These are phyloP conservation scores for Cladosporium colombiae DNA, from an alignment of 2,329 filamentous ascomycete species.

Conservation along the genomic window DNA sequence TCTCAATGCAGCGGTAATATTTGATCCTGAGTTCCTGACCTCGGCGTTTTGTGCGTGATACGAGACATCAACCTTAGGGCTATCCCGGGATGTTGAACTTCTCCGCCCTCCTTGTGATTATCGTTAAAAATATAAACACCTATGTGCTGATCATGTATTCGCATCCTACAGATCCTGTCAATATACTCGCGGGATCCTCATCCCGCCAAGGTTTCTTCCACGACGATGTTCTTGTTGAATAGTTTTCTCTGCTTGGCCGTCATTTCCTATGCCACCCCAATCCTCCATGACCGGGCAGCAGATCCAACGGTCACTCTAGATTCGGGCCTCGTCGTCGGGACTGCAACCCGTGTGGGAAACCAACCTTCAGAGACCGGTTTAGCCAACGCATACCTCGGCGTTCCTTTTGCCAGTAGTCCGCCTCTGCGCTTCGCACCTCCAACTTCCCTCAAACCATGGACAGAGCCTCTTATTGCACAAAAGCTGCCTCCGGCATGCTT, in stretches of 20 bases:
- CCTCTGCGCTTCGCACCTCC: conserved; percentile 21
- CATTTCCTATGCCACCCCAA: not conserved
- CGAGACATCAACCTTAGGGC: not conserved
- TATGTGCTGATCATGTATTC: not conserved
- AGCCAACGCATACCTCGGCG: conserved; percentile 27
- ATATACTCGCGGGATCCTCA: too few relatives aligned
- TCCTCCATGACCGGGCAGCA: not conserved
- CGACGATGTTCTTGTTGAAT: not conserved
- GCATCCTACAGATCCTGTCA: not conserved
- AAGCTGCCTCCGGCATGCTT: not conserved
- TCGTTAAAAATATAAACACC: not conserved
- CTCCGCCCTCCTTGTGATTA: not conserved
- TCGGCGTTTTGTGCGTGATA: not conserved
- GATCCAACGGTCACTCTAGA: not conserved
- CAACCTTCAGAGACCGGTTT: not conserved
- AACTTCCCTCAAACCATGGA: not conserved
- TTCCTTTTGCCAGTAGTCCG: conserved; percentile 40
- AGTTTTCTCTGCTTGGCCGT: not conserved
- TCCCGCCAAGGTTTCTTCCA: not conserved
- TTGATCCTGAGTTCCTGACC: not conserved
- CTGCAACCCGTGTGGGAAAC: not conserved
- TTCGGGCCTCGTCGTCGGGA: not conserved
- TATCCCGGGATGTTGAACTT: not conserved
- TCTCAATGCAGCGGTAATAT: not conserved
- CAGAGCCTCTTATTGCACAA: not conserved